Evolutionary conservation across 108 stramenopile species (phyloP).

Genomic region (Seminavis robusta): DNA sequence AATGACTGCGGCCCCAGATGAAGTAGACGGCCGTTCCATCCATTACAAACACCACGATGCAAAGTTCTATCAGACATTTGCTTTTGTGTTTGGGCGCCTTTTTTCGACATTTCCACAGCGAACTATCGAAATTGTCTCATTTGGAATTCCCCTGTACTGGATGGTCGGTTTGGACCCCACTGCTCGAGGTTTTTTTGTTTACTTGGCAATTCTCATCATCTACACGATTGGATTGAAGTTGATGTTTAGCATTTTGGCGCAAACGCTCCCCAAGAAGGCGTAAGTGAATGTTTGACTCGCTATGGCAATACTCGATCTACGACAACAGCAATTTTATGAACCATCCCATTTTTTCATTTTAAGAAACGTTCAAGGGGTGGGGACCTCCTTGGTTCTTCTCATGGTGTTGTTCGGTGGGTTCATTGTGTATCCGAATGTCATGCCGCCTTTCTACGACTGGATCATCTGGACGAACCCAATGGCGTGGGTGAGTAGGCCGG

Average conservation of each 20-base stretch:
- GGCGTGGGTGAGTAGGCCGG: too few species aligned
- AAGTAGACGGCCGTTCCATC: slow-evolving; percentile 57
- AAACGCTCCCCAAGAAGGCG: slow-evolving; percentile 43
- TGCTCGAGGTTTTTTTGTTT: slow-evolving; percentile 27
- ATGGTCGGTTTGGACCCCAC: slow-evolving; percentile 50
- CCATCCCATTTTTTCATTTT: too few species aligned
- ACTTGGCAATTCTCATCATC: slow-evolving; percentile 21
- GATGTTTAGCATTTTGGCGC: slow-evolving; percentile 35
- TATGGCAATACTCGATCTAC: slow-evolving; percentile 42
- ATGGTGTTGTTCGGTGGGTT: slow-evolving; percentile 59
- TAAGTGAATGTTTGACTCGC: slow-evolving; percentile 21
- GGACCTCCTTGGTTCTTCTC: slow-evolving; percentile 50
- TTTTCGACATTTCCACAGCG: slow-evolving; percentile 47
- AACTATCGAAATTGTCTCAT: slow-evolving; percentile 41
- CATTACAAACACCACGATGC: slow-evolving; percentile 87
- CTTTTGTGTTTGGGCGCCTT: slow-evolving; percentile 50
- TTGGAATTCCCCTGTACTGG: slow-evolving; percentile 58
- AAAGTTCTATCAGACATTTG: slow-evolving; percentile 64
- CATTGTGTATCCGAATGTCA: slow-evolving; percentile 45
- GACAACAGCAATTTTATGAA: too few species aligned
- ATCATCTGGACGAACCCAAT: slow-evolving; percentile 52
- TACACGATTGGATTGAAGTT: slow-evolving; percentile 44
- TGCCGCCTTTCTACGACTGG: slow-evolving; percentile 55
- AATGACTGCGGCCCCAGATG: too few species aligned
- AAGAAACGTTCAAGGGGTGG: slow-evolving; percentile 20